Evolutionary conservation across 768 basidiomycete genomes (phyloP).

Genomic region (Floccularia luteovirens): DNA sequence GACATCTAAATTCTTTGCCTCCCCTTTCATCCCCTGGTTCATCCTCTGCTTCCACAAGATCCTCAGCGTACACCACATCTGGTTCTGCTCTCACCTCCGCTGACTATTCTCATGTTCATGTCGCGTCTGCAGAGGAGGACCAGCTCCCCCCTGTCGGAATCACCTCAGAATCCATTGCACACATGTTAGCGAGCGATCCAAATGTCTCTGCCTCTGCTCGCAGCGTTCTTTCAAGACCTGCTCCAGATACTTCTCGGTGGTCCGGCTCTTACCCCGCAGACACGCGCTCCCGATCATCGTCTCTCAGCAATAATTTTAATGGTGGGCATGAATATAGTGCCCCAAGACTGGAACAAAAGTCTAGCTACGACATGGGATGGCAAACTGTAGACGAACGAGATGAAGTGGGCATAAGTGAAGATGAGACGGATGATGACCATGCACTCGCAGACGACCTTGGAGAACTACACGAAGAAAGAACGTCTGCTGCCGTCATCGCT

Average conservation of each 20-base stretch:
- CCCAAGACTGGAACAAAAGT: conserved; percentile 49
- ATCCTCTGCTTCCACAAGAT: conserved; percentile 64
- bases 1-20: conserved; percentile 33
- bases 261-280: conserved; percentile 64
- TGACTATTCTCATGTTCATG: conserved; percentile 61
- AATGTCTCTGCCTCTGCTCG: conserved; percentile 34
- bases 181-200: conserved; percentile 49
- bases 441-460: conserved; percentile 35
- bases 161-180: conserved; percentile 57
- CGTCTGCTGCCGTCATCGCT: conserved; percentile 70
- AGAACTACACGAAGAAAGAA: conserved; percentile 54
- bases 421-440: conserved; percentile 46
- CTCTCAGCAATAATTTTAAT: conserved; percentile 36
- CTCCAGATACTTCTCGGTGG: conserved; percentile 33
- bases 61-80: conserved; percentile 71
- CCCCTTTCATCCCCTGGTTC: conserved; percentile 67
- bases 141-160: conserved; percentile 47
- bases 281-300: conserved; percentile 65
- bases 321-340: conserved; percentile 32
- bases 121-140: conserved; percentile 58
- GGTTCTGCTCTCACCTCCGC: conserved; percentile 53
- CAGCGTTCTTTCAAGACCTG: conserved; percentile 31
- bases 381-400: conserved; percentile 67
- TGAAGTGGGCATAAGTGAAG: conserved; percentile 49
- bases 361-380: conserved; percentile 76